Evolutionary conservation across 1,139 yeast species (phyloP).

Genomic region (Pichia sp.): DNA sequence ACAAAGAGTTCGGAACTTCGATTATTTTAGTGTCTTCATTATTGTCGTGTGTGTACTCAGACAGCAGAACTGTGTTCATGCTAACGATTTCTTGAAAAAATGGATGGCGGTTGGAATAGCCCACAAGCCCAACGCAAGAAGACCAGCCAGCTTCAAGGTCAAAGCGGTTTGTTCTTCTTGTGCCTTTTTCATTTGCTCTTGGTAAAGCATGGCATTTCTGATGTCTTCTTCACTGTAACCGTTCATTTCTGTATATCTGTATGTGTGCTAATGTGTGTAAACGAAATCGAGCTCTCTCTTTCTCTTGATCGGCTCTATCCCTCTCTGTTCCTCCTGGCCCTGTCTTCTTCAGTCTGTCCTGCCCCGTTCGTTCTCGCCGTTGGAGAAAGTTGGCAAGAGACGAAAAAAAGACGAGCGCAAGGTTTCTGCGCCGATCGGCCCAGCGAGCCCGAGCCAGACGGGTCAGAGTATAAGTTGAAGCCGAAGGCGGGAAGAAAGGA

Average conservation of each 20-base stretch:
- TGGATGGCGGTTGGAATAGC: slow-evolving; percentile 59
- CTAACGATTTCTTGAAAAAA: slow-evolving; percentile 54
- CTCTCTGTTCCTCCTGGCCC: background rate
- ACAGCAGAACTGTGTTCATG: background rate
- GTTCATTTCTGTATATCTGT: slow-evolving; percentile 47
- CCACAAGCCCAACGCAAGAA: slow-evolving; percentile 79
- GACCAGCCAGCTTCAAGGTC: slow-evolving; percentile 63
- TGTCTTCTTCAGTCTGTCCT: background rate
- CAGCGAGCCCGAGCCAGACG: too few relatives aligned
- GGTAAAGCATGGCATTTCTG: slow-evolving; percentile 55
- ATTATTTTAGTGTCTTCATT: background rate
- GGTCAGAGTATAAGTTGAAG: background rate
- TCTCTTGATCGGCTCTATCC: background rate
- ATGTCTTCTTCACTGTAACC: slow-evolving; percentile 65
- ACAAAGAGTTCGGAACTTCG: slow-evolving; percentile 1
- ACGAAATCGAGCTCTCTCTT: background rate
- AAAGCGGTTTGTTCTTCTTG: slow-evolving; percentile 67
- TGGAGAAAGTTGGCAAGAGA: background rate
- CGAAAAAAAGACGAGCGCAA: background rate
- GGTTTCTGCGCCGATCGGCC: background rate
- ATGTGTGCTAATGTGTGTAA: background rate
- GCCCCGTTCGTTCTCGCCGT: background rate
- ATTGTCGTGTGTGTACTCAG: background rate
- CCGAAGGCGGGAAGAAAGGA: background rate
- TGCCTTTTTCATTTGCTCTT: slow-evolving; percentile 65